These are phyloP conservation scores for Cudoniella acicularis DNA, from an alignment of 495 filamentous ascomycete genomes.

Conservation along the genomic window DNA sequence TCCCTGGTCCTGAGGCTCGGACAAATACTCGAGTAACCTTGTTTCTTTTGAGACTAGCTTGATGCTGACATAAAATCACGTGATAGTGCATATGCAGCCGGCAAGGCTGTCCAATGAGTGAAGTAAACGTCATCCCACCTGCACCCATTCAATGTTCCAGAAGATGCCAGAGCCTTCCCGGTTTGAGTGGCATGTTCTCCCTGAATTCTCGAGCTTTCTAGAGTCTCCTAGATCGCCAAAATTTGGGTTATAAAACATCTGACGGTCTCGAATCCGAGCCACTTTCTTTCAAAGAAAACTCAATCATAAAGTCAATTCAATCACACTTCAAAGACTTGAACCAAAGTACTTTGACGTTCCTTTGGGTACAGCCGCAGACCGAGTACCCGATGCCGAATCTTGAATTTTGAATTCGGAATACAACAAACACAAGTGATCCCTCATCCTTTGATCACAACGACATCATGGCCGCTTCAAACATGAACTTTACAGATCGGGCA, in stretches of 20 bases:
- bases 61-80: neutral
- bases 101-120: neutral
- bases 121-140: neutral
- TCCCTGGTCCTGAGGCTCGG: neutral
- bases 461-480: constrained; percentile 48
- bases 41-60: neutral
- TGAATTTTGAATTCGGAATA: constrained; percentile 9
- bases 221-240: no score
- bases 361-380: no score
- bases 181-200: neutral
- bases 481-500: constrained; percentile 90
- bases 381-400: no score
- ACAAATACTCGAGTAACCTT: neutral
- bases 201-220: no score
- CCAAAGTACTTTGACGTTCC: no score
- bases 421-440: neutral
- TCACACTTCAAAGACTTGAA: no score
- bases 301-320: neutral
- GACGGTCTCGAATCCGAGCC: no score
- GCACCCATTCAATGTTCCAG: neutral
- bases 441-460: constrained; percentile 15
- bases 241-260: no score
- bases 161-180: neutral
- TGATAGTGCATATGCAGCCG: neutral
- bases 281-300: neutral